Base-by-base conservation (phyloP, 2,329 filamentous ascomycete species). In the Penicillium sp. region DNA sequence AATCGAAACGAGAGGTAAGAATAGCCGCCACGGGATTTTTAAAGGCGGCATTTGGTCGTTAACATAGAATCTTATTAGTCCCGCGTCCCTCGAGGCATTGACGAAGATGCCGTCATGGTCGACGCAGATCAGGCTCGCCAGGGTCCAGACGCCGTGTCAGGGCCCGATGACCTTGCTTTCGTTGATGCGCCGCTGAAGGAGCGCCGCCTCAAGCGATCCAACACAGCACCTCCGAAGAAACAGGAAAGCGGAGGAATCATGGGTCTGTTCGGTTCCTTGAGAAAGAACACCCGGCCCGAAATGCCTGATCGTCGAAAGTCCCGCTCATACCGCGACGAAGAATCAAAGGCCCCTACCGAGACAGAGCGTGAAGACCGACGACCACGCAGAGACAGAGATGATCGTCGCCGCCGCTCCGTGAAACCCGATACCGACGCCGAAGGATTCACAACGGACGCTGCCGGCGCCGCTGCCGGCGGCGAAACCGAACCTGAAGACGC, bases 171-270 rank as follows among this genome's bases (percentile, higher is more conserved):
- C 52, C 64, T 79, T 42, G 74, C 76, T 17, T 81, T 81, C 57
- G 77, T 80, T 43, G 78, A 82, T 59, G 71, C 75, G 44, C 75
- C 76, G 43, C 73, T 65, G 8, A 65, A 73, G 55, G 78, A 81
- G 58, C 75, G 80, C 46, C 77, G 82, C 29, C 62, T 85, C 40
- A 84, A 82, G 64, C 82, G 86, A 41, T 82, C 84, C 30, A 83
- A 80, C 58, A 87, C 86, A 3, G 81, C 75, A 46, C 78, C 75
- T 47, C 78, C 84, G 3, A 86, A 83, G 67, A 88, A 85, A 64
- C 71, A 84, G 46, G 79, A 79, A 49, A 60, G 61, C 48, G 73
- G 76, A 49, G 80, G 82, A 18, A 69, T 86, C 13, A 82, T 84
- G 73, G 80, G 82, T n/a, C 75, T 91, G 5, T 85, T 91, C 58